These are phyloP conservation scores for Tetrapyrgos nigripes DNA, from an alignment of 1,284 basidiomycete genomes.

Conservation along the genomic window DNA sequence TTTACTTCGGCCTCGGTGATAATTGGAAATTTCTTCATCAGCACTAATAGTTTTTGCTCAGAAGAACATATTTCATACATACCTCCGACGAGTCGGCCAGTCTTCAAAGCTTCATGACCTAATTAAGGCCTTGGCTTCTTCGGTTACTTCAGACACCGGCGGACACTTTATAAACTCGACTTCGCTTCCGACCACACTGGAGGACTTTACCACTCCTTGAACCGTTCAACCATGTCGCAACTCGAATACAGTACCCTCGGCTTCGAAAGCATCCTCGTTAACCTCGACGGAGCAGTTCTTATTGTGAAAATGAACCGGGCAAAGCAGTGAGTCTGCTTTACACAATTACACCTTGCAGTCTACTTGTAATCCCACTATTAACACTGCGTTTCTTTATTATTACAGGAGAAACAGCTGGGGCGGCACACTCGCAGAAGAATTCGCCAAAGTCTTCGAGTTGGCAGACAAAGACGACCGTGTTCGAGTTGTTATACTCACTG, in stretches of 20 bases:
- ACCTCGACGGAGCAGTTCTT: slow-evolving; percentile 48
- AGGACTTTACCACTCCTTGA: too few species aligned
- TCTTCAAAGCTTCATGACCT: too few species aligned
- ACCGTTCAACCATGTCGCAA: slow-evolving; percentile 36
- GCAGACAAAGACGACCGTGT: slow-evolving; percentile 60
- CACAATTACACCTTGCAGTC: not conserved
- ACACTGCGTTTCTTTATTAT: not conserved
- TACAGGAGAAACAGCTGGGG: slow-evolving; percentile 53
- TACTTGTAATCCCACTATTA: not conserved
- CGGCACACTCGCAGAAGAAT: slow-evolving; percentile 38
- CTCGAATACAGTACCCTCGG: slow-evolving; percentile 45
- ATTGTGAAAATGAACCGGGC: slow-evolving; percentile 51
- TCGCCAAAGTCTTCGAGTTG: slow-evolving; percentile 50
- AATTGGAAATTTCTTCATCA: too few species aligned
- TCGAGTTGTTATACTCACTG: slow-evolving; percentile 55
- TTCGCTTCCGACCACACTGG: too few species aligned
- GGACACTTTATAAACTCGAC: too few species aligned
- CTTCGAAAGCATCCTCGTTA: slow-evolving; percentile 47
- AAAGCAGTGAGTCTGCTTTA: slow-evolving; percentile 44
- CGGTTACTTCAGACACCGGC: too few species aligned
- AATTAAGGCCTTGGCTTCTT: too few species aligned
- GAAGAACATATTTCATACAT: too few species aligned
- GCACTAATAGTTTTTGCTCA: too few species aligned
- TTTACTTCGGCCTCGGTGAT: too few species aligned
- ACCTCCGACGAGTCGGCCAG: too few species aligned